These are phyloP conservation scores for Eutrema japonicum DNA, from an alignment of 345 rosid genomes.

Conservation along the genomic window DNA sequence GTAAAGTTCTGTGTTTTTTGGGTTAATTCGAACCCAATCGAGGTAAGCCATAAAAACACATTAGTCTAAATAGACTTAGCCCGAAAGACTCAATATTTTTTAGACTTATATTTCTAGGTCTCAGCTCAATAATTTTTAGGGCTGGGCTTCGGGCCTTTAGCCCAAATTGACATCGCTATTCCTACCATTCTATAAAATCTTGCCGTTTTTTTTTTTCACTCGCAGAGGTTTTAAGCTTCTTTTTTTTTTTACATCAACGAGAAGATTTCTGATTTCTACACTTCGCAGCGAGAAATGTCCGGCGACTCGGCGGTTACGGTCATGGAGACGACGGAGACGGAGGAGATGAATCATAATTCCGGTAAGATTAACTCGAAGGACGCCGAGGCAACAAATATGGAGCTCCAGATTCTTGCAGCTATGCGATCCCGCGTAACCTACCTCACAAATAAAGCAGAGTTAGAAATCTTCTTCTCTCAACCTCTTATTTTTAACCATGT, in stretches of 20 bases:
- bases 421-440: slow-evolving; percentile 69
- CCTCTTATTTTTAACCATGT: slow-evolving; percentile 5
- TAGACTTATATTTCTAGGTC: no score
- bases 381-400: slow-evolving; percentile 39
- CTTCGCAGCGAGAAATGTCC: slow-evolving; percentile 40
- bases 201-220: slow-evolving; percentile 1
- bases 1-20: no score
- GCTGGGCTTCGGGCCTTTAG: no score
- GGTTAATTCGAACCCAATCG: no score
- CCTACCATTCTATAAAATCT: neutral
- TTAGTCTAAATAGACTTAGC: no score
- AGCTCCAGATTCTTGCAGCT: slow-evolving; percentile 67
- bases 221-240: slow-evolving; percentile 2
- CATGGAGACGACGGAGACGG: slow-evolving; percentile 25
- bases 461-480: slow-evolving; percentile 5
- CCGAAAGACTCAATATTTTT: no score
- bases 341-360: slow-evolving; percentile 1
- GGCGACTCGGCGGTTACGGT: slow-evolving; percentile 45
- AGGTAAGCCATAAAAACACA: no score
- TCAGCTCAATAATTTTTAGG: no score
- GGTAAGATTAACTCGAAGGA: slow-evolving; percentile 24
- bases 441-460: slow-evolving; percentile 79
- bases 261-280: neutral
- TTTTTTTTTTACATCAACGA: neutral
- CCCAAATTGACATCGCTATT: no score